Base-by-base conservation (phyloP, 1,284 basidiomycete species). In the Porodaedalea pini region DNA sequence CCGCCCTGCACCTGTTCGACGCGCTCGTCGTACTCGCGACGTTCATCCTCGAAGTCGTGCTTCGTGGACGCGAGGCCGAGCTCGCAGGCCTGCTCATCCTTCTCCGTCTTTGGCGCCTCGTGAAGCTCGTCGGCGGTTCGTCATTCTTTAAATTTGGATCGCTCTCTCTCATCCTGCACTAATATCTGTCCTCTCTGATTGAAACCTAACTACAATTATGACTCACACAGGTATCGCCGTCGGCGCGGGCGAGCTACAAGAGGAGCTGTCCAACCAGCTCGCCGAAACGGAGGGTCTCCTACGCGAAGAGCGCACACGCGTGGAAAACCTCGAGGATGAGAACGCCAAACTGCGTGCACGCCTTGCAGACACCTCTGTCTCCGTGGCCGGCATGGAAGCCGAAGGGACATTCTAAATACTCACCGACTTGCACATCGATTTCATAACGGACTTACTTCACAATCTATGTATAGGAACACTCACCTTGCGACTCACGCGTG, bases 81-180 rank as follows among this genome's bases (percentile, higher is more conserved):
- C 75, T 92, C 21, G 85, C 82, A 1, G 79, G 77, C 5, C 70
- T 92, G 23, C 78, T 92, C 39, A 76, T 92, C 48, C 72, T 88
- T 7, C 73, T 92, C 19, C 88, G 90, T 68, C 67, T 92, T 8
- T 90, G 89, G 88, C 77, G 90, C 31, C 73, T 91, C 23, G 79
- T 92, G 27, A 89, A 90, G 67, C 74, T 91, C 10, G 84, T 90
- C 19, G 86, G 85, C 77, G 87, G 88, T 89, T 61, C 65, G 73
- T 64, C 21, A n/a, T 8, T 39, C 50, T n/a, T n/a, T 45, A 13
- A 17, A 32, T 44, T 40, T 31, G 54, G 23, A 41, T 54, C n/a
- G 15, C 36, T 37, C 31, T 48, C 45, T 23, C 23, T 3, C 3
- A 10, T 44, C 52, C 36, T 32, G 23, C 19, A 25, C 11, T 48